A percentile compares a stretch with the other conserved stretches of the same genome.
phyloP scores from a whole-genome alignment of 306 rosid species.

The Ceratonia siliqua region DNA sequence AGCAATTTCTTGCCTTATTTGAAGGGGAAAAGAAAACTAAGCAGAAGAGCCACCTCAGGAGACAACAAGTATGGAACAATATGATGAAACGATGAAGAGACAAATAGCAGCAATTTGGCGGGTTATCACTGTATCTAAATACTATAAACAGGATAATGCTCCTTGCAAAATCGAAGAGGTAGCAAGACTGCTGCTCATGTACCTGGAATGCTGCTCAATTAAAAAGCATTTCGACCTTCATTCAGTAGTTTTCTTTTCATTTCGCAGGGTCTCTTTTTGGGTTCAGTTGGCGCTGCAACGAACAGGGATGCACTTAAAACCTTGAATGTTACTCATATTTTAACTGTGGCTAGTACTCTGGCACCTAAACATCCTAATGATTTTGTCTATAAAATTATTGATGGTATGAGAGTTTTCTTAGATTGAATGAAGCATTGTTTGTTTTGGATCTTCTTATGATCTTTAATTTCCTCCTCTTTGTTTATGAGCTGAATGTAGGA shows the following conservation, averaged over 20 bases:
- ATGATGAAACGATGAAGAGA: slow-evolving; percentile 45
- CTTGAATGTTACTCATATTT: slow-evolving; percentile 66
- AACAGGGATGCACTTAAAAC: slow-evolving; percentile 59
- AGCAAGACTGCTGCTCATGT: neutral
- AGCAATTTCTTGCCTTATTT: slow-evolving; percentile 19
- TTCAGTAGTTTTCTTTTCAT: slow-evolving; percentile 18
- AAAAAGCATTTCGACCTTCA: neutral
- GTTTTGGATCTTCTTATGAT: neutral
- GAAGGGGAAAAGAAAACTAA: neutral
- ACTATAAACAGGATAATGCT: slow-evolving; percentile 44
- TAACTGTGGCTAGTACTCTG: slow-evolving; percentile 63
- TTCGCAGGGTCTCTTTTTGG: slow-evolving; percentile 77
- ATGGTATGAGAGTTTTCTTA: slow-evolving; percentile 46
- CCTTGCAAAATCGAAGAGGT: slow-evolving; percentile 81
- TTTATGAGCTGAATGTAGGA: neutral
- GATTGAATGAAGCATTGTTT: slow-evolving; percentile 3
- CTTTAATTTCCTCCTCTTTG: neutral
- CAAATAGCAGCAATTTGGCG: slow-evolving; percentile 40
- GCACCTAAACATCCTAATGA: slow-evolving; percentile 57
- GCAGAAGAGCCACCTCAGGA: slow-evolving; percentile 28
- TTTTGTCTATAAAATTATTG: slow-evolving; percentile 58
- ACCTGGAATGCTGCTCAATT: neutral
- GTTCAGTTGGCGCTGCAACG: slow-evolving; percentile 67
- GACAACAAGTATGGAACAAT: slow-evolving; percentile 29
- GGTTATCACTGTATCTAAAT: slow-evolving; percentile 26